Conservation (phyloP, 257 asterid genomes). For the Striga asiatica region DNA sequence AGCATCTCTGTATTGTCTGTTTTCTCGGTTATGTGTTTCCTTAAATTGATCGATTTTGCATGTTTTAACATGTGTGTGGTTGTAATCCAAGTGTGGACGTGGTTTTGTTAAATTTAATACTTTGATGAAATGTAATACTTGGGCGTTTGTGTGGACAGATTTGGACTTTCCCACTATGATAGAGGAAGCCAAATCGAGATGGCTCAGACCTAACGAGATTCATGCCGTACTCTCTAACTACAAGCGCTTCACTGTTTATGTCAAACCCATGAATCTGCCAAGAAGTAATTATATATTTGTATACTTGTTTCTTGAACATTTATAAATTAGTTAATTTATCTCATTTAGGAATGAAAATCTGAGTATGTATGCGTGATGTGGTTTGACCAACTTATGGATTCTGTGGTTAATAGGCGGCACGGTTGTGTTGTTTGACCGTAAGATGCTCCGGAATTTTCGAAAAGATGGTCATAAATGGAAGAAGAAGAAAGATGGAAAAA, state of each 20-base stretch:
- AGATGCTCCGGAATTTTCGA: constrained; percentile 93
- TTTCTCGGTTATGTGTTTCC: not conserved
- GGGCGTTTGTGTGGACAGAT: constrained; percentile 40
- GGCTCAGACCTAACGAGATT: constrained; percentile 97
- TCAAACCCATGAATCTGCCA: constrained; percentile 86
- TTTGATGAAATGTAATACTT: constrained; percentile 6
- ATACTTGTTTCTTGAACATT: constrained; percentile 7
- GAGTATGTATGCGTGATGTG: not conserved
- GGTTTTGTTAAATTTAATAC: not conserved
- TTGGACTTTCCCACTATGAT: constrained; percentile 52
- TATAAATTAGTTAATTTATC: not conserved
- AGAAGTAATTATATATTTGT: constrained; percentile 40
- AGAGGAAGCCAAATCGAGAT: constrained; percentile 79
- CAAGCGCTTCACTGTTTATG: constrained; percentile 58
- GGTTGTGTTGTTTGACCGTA: constrained; percentile 82
- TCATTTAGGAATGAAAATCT: not conserved
- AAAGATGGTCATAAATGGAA: constrained; percentile 97
- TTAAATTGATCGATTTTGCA: constrained; percentile 1
- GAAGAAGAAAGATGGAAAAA: constrained; percentile 94
- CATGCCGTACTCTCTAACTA: constrained; percentile 78
- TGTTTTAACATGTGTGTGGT: too few relatives aligned
- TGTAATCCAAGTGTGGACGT: not conserved
- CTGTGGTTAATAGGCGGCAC: constrained; percentile 60
- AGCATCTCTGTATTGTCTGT: not conserved
- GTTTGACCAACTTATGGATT: constrained; percentile 17